Evolutionary conservation across 192 early-diverging fungal species (phyloP), one percentile per base, ranked within the genome.

Genomic region (Mortierella antarctica): DNA sequence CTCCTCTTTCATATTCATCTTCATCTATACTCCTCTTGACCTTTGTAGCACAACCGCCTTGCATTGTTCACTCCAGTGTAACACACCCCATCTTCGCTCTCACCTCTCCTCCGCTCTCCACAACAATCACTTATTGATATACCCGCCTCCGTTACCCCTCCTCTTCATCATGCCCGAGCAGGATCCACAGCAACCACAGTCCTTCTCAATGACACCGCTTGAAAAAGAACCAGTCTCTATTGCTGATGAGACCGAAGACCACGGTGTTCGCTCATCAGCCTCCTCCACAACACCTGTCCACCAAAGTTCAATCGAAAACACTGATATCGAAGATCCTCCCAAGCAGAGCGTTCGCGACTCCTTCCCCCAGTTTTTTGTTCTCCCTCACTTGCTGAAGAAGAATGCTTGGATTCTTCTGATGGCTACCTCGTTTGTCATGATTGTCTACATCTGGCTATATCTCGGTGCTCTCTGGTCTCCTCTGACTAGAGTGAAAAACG

Each of bases 381-480:
- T 80, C 18, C 77, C 77, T 40, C 77, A 80, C 42, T 47, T 80
- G 18, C 40, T 80, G 49, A 70, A 57, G 47, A 80, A 72, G 54
- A 61, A 68, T 18, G 77, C 70, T 5, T 72, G 70, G 77, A 39
- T 68, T 12, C 65, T 80, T 15, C 46, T 80, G 57, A 48, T 44
- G 5, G 53, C 64, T 7, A 80, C 70, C 20, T 68, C 77, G 5
- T 12, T 72, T 23, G 65, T 80, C 47, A 72, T 80, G 64, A 45
- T 72, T 17, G 48, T 64, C 53, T 80, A 80, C 57, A 80, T 70
- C 17, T 80, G 77, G 77, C 47, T 80, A 13, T 80, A 80, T 42
- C 65, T 80, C 21, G 77, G 77, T 7, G 20, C 77, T 9, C 70
- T 80, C 42, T 80, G 77, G 77, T 72, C 65, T 9, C 77, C 77